Percentiles rank a stretch among this genome's conserved stretches.
These are phyloP conservation scores for Aspergillus diversus DNA, from an alignment of 495 filamentous ascomycete species.

Conservation along the genomic window DNA sequence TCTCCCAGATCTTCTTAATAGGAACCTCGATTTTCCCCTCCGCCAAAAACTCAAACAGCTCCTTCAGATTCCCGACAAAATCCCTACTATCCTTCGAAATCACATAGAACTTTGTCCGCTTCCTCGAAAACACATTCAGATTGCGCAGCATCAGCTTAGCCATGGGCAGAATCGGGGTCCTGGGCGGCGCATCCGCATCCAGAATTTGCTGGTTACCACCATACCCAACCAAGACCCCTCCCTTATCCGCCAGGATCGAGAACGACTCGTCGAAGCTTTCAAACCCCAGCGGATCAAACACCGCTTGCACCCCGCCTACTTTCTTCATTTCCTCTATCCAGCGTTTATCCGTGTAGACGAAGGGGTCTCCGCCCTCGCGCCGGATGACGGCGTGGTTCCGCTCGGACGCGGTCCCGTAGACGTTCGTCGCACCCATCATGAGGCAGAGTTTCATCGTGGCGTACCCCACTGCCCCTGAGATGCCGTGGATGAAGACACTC, in stretches of 20 bases:
- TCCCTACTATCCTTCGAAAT: not conserved
- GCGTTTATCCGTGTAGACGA: not conserved
- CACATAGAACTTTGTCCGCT: not conserved
- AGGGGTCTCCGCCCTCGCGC: not conserved
- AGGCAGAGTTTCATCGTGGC: not conserved
- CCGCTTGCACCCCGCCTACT: not conserved
- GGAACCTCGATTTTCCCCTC: not conserved
- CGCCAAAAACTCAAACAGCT: not conserved
- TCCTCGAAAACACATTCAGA: constrained; percentile 2
- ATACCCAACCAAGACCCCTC: not conserved
- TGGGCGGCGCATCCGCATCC: not conserved
- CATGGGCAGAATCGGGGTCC: not conserved
- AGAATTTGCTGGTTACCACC: not conserved
- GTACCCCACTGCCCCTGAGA: not conserved
- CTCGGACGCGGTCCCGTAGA: not conserved
- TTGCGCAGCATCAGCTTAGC: not conserved
- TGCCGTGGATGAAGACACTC: not conserved
- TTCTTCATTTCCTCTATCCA: not conserved
- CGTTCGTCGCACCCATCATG: not conserved
- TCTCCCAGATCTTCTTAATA: not conserved
- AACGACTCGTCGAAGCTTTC: constrained; percentile 2
- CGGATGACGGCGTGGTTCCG: not conserved
- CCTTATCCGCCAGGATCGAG: not conserved
- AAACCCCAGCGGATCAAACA: not conserved
- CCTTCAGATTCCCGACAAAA: not conserved